Percentiles rank a stretch among this genome's conserved stretches.
Conservation (phyloP, 1,284 basidiomycete species). For the Ustilago curta region DNA sequence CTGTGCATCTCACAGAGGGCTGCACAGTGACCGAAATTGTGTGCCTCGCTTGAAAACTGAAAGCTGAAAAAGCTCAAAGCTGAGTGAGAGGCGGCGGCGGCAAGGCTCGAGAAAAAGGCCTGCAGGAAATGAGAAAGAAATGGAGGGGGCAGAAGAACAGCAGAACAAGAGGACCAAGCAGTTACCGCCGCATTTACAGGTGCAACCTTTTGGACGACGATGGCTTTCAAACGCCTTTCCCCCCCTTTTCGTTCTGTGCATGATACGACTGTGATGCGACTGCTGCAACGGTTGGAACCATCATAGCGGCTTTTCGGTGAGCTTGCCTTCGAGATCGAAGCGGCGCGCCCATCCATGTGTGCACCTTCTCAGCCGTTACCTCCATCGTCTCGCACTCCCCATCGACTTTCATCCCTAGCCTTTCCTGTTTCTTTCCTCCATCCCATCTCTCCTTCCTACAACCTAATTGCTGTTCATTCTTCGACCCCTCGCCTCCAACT, state of each 20-base stretch:
- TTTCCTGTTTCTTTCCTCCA: too few species aligned
- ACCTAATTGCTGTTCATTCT: background rate
- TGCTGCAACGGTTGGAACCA: background rate
- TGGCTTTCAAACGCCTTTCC: conserved; percentile 6
- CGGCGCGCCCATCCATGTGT: too few species aligned
- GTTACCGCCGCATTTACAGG: background rate
- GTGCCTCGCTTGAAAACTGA: background rate
- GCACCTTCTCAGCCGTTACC: too few species aligned
- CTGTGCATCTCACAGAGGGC: background rate
- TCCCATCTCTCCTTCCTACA: conserved; percentile 1
- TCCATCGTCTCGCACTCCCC: too few species aligned
- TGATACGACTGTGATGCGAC: background rate
- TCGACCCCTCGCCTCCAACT: background rate
- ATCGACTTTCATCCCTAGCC: too few species aligned
- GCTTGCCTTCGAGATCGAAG: too few species aligned
- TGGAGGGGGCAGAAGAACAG: background rate
- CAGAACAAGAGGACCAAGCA: background rate
- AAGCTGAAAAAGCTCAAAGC: too few species aligned
- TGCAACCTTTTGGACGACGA: background rate
- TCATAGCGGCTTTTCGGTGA: background rate
- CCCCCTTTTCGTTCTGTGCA: background rate
- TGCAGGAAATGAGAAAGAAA: too few species aligned
- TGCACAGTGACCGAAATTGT: conserved; percentile 1
- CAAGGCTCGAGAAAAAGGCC: too few species aligned
- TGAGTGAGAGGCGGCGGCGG: too few species aligned